Conservation (phyloP, 345 rosid species). For the Eucalyptus rudis region DNA sequence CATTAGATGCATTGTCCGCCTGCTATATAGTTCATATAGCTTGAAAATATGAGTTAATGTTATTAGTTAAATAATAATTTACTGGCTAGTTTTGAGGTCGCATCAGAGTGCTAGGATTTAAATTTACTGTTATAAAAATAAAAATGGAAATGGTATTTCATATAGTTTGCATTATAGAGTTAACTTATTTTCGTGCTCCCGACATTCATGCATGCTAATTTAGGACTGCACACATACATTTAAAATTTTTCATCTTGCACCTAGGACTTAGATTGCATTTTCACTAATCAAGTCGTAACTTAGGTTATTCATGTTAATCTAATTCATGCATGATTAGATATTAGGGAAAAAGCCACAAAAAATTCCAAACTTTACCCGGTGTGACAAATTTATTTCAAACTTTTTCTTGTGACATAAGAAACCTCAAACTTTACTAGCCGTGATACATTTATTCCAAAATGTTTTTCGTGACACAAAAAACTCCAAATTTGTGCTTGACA, state of each 20-base stretch:
- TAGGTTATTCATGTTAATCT: too few relatives aligned
- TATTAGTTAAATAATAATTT: neutral
- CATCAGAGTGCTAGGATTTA: neutral
- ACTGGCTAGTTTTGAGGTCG: neutral
- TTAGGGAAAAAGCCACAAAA: too few relatives aligned
- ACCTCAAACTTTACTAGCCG: too few relatives aligned
- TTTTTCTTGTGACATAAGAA: too few relatives aligned
- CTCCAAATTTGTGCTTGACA: too few relatives aligned
- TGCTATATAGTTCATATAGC: neutral
- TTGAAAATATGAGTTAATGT: neutral
- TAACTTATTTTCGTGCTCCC: neutral
- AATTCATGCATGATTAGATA: too few relatives aligned
- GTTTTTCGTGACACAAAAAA: too few relatives aligned
- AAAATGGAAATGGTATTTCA: neutral
- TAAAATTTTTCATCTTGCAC: neutral
- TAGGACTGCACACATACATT: neutral
- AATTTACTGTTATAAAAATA: neutral
- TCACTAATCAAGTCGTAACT: too few relatives aligned
- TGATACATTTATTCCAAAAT: accelerated
- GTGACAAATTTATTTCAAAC: too few relatives aligned
- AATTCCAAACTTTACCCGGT: too few relatives aligned
- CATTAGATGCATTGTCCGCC: neutral
- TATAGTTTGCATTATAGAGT: neutral
- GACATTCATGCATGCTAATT: neutral
- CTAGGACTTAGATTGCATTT: neutral